These are phyloP conservation scores for Lycium barbarum DNA, from an alignment of 257 asterid genomes.

Conservation along the genomic window DNA sequence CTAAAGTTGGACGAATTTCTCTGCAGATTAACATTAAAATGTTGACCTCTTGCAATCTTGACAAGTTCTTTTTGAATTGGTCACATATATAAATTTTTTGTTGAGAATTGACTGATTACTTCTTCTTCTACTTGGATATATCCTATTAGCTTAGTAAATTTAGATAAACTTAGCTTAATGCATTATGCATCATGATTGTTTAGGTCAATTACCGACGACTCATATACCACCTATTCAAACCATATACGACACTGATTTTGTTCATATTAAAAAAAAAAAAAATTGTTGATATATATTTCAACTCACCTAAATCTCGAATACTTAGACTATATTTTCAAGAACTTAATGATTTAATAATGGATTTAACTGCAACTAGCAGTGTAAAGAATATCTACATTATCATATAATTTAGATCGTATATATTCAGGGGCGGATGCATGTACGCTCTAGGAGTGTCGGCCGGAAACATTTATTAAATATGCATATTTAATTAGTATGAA, in stretches of 20 bases:
- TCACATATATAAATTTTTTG: neutral
- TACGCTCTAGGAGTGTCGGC: too few species aligned
- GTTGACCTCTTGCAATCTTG: neutral
- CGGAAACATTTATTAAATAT: too few species aligned
- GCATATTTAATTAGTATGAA: too few species aligned
- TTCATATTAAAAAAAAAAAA: neutral
- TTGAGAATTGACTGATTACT: constrained; percentile 2
- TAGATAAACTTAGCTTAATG: neutral
- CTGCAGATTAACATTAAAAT: neutral
- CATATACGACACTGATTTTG: neutral
- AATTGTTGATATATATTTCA: neutral
- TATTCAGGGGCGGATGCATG: too few species aligned
- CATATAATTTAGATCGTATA: neutral
- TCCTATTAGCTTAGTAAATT: neutral
- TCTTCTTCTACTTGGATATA: constrained; percentile 3
- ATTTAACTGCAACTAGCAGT: neutral
- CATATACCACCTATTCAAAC: neutral
- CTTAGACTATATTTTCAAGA: neutral
- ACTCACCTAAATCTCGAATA: neutral
- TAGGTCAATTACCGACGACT: neutral
- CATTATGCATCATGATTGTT: neutral
- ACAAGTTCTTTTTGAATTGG: neutral
- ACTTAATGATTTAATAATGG: neutral
- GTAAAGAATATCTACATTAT: neutral
- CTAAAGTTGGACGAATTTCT: neutral